phyloP scores from a whole-genome alignment of 2,329 filamentous ascomycete genomes.

The Epichloe sibirici region DNA sequence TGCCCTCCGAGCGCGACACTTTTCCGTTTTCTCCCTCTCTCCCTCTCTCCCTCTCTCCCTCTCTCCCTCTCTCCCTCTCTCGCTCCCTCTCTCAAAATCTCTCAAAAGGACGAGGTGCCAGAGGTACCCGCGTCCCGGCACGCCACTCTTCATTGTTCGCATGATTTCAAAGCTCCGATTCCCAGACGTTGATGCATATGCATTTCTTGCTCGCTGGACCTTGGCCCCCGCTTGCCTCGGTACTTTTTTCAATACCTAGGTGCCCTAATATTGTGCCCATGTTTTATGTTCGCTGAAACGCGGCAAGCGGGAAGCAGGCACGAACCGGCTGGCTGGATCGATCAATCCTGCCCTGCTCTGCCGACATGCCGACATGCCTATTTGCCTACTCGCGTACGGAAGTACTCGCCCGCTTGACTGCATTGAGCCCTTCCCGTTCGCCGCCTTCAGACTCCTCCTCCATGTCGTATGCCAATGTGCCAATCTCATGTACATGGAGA shows the following conservation, averaged over 20 bases:
- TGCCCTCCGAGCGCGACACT: too few species aligned
- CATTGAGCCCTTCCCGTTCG: too few species aligned
- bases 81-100: too few species aligned
- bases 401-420: too few species aligned
- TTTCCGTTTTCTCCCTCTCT: not conserved
- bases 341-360: not conserved
- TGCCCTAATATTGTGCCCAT: not conserved
- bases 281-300: not conserved
- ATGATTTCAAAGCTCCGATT: too few species aligned
- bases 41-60: not conserved
- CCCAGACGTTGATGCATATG: too few species aligned
- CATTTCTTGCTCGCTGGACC: too few species aligned
- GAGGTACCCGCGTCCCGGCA: too few species aligned
- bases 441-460: not conserved
- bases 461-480: not conserved
- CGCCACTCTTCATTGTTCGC: too few species aligned
- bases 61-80: not conserved
- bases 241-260: not conserved
- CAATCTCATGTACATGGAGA: not conserved
- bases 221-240: not conserved
- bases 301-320: not conserved
- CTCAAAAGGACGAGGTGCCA: too few species aligned
- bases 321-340: not conserved
- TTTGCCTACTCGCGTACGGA: not conserved
- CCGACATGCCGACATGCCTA: not conserved